Percentiles rank a stretch among this genome's conserved stretches.
Conservation (phyloP, 108 stramenopile genomes). For the Licmophora abbreviata region DNA sequence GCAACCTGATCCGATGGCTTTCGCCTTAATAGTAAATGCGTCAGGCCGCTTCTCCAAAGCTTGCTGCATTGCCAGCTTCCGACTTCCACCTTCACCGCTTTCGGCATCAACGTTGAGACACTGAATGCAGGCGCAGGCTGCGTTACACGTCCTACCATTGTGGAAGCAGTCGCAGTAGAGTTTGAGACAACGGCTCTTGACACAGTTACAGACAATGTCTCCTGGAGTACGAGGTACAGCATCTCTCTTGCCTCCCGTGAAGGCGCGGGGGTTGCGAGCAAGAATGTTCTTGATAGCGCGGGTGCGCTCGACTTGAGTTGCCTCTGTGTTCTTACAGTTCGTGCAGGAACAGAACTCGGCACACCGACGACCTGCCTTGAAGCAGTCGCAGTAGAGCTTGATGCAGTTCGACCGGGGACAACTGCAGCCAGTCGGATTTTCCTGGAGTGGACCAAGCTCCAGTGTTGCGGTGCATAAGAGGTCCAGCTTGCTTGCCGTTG, state of each 20-base stretch:
- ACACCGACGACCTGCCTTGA: constrained; percentile 72
- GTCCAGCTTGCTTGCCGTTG: constrained; percentile 26
- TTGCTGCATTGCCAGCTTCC: constrained; percentile 29
- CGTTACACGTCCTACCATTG: constrained; percentile 44
- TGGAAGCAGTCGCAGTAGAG: constrained; percentile 92
- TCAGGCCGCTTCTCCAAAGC: constrained; percentile 45
- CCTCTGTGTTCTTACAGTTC: constrained; percentile 47
- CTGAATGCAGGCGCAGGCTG: constrained; percentile 37
- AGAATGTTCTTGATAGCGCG: constrained; percentile 46
- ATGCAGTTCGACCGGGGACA: constrained; percentile 82
- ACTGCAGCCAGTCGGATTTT: constrained; percentile 53
- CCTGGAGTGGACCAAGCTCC: constrained; percentile 40
- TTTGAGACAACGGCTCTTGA: constrained; percentile 80
- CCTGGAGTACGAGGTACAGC: constrained; percentile 22
- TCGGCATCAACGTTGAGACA: constrained; percentile 28
- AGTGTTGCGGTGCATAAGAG: constrained; percentile 36
- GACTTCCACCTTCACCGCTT: constrained; percentile 18
- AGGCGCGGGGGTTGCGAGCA: constrained; percentile 49
- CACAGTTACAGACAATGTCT: constrained; percentile 79
- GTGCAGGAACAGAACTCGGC: constrained; percentile 34
- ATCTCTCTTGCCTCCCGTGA: constrained; percentile 14
- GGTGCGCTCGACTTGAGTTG: constrained; percentile 31
- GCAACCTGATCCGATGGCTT: constrained; percentile 63
- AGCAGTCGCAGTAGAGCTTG: constrained; percentile 92
- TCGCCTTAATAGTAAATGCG: constrained; percentile 28